A percentile compares a stretch with the other conserved stretches of the same genome.
Evolutionary conservation across 2,329 filamentous ascomycete genomes (phyloP).

Genomic region (Ophiosphaerella korrae): DNA sequence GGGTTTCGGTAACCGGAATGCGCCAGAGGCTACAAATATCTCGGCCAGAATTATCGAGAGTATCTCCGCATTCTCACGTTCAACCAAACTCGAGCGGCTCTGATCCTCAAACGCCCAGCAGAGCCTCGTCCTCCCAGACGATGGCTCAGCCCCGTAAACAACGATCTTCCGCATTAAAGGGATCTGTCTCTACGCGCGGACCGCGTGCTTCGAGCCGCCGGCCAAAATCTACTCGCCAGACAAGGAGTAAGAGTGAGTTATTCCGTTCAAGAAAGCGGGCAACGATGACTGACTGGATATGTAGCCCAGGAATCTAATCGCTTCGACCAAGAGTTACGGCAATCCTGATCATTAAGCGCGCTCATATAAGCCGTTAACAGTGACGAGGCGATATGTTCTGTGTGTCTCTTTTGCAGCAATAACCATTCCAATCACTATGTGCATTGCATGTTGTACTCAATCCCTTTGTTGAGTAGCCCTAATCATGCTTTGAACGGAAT

Average conservation of each 20-base stretch:
- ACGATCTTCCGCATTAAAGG: neutral
- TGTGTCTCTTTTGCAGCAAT: too few relatives aligned
- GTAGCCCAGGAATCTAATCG: constrained; percentile 11
- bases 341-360: neutral
- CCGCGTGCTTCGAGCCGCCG: neutral
- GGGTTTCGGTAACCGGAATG: neutral
- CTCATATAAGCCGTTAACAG: neutral
- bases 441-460: too few relatives aligned
- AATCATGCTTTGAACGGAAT: too few relatives aligned
- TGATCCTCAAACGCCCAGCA: neutral
- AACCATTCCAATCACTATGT: too few relatives aligned
- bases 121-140: neutral
- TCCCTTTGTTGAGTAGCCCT: too few relatives aligned
- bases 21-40: neutral
- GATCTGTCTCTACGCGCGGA: neutral
- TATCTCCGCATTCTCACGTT: neutral
- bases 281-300: neutral
- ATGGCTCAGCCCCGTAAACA: constrained; percentile 2
- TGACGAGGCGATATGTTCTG: neutral
- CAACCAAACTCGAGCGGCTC: neutral
- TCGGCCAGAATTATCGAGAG: neutral
- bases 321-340: constrained; percentile 11
- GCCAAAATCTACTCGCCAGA: constrained; percentile 4
- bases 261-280: too few relatives aligned
- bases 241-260: constrained; percentile 11